Evolutionary conservation across 306 rosid species (phyloP).

Genomic region (Senna tora): DNA sequence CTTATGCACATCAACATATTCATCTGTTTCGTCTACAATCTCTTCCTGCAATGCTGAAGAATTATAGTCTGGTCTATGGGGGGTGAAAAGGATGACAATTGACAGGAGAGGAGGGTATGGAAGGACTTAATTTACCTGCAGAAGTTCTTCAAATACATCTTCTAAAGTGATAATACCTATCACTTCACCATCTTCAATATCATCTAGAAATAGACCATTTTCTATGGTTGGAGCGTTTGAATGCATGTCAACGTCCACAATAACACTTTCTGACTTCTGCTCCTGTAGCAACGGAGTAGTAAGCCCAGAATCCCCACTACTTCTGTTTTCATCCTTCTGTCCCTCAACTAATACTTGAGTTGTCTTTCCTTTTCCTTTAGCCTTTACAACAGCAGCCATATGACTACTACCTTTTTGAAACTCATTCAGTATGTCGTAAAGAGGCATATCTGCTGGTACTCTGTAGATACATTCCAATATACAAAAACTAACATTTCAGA

Average conservation of each 20-base stretch:
- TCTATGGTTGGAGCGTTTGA: slow-evolving; percentile 45
- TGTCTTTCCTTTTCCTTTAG: slow-evolving; percentile 60
- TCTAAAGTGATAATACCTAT: slow-evolving; percentile 95
- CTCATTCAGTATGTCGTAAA: slow-evolving; percentile 94
- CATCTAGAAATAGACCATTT: no score
- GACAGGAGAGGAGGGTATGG: neutral
- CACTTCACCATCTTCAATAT: slow-evolving; percentile 90
- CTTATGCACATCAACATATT: slow-evolving; percentile 96
- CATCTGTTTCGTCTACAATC: slow-evolving; percentile 98
- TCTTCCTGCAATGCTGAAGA: slow-evolving; percentile 69
- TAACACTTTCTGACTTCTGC: slow-evolving; percentile 54
- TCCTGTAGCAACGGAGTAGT: slow-evolving; percentile 72
- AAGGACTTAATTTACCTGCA: slow-evolving; percentile 66
- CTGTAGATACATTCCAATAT: slow-evolving; percentile 51
- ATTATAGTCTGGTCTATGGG: slow-evolving; percentile 9
- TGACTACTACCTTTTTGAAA: slow-evolving; percentile 99
- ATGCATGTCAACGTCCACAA: slow-evolving; percentile 74
- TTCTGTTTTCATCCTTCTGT: slow-evolving; percentile 49
- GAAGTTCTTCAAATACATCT: slow-evolving; percentile 98
- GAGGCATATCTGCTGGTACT: slow-evolving; percentile 99
- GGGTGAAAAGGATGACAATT: slow-evolving; percentile 1
- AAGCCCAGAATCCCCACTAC: slow-evolving; percentile 51
- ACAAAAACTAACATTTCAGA: slow-evolving; percentile 36
- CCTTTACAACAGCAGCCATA: slow-evolving; percentile 96
- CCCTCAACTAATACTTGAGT: slow-evolving; percentile 54